Percentiles rank a stretch among this genome's conserved stretches.
These are phyloP conservation scores for Morella rubra DNA, from an alignment of 306 rosid species.

Conservation along the genomic window DNA sequence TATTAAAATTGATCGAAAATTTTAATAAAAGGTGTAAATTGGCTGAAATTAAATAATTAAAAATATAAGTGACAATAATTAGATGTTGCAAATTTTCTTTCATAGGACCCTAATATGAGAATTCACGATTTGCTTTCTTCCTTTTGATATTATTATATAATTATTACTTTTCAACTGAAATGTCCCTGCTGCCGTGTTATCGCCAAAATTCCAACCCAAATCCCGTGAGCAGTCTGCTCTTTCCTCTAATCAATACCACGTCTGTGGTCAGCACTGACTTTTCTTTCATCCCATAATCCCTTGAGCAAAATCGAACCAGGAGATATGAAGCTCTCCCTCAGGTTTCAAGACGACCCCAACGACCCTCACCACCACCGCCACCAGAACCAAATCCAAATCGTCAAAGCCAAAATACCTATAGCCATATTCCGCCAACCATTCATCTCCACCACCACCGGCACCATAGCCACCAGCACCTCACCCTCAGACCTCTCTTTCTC, in stretches of 20 bases:
- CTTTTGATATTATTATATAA: too few relatives aligned
- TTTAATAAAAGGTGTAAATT: too few relatives aligned
- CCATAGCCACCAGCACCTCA: slow-evolving; percentile 33
- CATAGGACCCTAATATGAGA: too few relatives aligned
- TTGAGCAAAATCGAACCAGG: neutral
- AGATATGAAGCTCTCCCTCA: slow-evolving; percentile 69
- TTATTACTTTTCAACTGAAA: too few relatives aligned
- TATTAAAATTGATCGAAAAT: too few relatives aligned
- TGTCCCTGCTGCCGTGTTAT: too few relatives aligned
- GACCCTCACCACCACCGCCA: slow-evolving; percentile 18
- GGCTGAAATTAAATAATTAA: too few relatives aligned
- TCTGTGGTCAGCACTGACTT: neutral
- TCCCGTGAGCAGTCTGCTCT: too few relatives aligned
- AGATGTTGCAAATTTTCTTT: too few relatives aligned
- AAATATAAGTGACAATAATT: too few relatives aligned
- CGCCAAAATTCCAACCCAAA: too few relatives aligned
- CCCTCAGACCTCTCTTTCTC: slow-evolving; percentile 65
- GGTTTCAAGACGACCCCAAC: slow-evolving; percentile 42
- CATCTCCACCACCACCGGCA: slow-evolving; percentile 39
- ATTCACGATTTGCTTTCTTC: too few relatives aligned
- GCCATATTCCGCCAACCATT: slow-evolving; percentile 65
- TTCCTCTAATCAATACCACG: neutral
- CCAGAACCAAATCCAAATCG: slow-evolving; percentile 27
- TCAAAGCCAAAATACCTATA: slow-evolving; percentile 70
- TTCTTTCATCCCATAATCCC: neutral